phyloP scores from a whole-genome alignment of 2,329 filamentous ascomycete genomes.

The Colletotrichum kahawae region DNA sequence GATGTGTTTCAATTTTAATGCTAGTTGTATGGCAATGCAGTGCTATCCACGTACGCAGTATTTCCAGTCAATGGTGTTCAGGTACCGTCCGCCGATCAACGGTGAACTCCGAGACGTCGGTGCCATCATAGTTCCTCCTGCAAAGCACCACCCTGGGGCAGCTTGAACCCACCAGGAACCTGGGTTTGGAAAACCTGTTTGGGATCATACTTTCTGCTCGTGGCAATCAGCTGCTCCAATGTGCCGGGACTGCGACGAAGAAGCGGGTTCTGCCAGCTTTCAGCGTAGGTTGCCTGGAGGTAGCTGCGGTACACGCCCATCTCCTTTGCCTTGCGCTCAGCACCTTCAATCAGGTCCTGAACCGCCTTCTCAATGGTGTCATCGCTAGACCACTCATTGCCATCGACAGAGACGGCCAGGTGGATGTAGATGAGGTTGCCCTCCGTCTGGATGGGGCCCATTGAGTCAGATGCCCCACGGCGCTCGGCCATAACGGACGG shows the following conservation, averaged over 20 bases:
- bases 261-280: slow-evolving; percentile 8
- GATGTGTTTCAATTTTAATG: background rate
- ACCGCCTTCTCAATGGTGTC: background rate
- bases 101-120: background rate
- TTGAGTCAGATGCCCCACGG: background rate
- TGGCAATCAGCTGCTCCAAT: background rate
- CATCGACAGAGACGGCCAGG: background rate
- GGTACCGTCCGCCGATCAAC: background rate
- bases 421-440: slow-evolving; percentile 1
- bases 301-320: background rate
- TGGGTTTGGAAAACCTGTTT: background rate
- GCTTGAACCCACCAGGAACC: slow-evolving; percentile 10
- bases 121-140: background rate
- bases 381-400: background rate
- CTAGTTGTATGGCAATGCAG: background rate
- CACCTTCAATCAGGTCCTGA: background rate
- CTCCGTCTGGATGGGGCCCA: background rate
- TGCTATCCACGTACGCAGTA: background rate
- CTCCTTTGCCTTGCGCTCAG: background rate
- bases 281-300: background rate
- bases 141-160: background rate
- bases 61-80: background rate
- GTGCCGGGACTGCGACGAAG: background rate
- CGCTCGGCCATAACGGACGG: background rate
- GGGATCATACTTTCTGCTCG: slow-evolving; percentile 8